Conservation (phyloP, 2,329 filamentous ascomycete species). For the Bipolaris gigantea region DNA sequence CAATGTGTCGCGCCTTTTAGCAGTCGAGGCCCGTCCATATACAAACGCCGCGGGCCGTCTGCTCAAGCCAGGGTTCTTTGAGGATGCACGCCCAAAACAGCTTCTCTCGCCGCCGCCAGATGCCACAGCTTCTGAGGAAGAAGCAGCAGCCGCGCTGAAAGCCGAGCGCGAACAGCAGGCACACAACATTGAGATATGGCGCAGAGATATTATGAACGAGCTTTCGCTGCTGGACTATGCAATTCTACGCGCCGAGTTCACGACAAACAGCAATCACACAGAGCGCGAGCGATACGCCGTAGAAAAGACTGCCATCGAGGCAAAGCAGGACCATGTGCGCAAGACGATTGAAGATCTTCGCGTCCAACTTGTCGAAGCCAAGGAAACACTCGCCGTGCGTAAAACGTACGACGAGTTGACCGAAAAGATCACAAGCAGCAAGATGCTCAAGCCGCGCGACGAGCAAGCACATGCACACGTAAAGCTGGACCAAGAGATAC, state of each 20-base stretch:
- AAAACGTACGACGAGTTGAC: conserved; percentile 87
- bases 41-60: conserved; percentile 84
- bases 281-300: conserved; percentile 82
- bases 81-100: conserved; percentile 58
- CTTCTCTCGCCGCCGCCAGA: conserved; percentile 71
- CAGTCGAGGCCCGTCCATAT: conserved; percentile 90
- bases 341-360: conserved; percentile 73
- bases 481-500: conserved; percentile 86
- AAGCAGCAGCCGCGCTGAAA: conserved; percentile 50
- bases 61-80: conserved; percentile 66
- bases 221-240: conserved; percentile 86
- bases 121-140: conserved; percentile 49
- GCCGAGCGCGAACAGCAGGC: conserved; percentile 54
- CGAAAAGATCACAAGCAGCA: conserved; percentile 81
- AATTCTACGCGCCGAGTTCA: conserved; percentile 84
- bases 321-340: conserved; percentile 75
- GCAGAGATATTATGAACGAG: conserved; percentile 82
- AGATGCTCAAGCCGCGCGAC: conserved; percentile 76
- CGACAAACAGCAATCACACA: conserved; percentile 76
- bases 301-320: conserved; percentile 77
- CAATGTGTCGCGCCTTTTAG: conserved; percentile 75
- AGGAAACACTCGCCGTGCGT: conserved; percentile 70
- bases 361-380: conserved; percentile 68
- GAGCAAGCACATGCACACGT: conserved; percentile 77
- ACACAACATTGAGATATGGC: conserved; percentile 67